These are phyloP conservation scores for Fusarium citri DNA, from an alignment of 2,329 filamentous ascomycete genomes.

Conservation along the genomic window DNA sequence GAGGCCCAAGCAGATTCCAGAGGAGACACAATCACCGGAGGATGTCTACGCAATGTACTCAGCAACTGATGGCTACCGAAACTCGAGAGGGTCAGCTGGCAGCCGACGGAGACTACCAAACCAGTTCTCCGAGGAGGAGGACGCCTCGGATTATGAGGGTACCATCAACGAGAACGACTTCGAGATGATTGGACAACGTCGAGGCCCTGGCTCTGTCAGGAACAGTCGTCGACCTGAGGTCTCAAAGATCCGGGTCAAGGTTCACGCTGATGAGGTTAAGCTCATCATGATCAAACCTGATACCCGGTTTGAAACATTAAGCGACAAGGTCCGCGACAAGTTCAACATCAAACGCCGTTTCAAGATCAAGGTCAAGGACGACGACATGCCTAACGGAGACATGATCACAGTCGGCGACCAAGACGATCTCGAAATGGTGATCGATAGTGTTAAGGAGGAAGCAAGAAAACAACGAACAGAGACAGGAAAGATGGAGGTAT, in stretches of 20 bases:
- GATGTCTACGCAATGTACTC: constrained; percentile 76
- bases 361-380: constrained; percentile 89
- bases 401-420: constrained; percentile 98
- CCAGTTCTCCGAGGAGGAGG: constrained; percentile 83
- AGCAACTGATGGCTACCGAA: constrained; percentile 54
- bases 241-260: constrained; percentile 88
- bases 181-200: constrained; percentile 75
- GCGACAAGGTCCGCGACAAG: constrained; percentile 84
- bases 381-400: constrained; percentile 79
- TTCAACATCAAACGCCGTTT: constrained; percentile 82
- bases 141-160: constrained; percentile 74
- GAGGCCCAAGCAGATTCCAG: constrained; percentile 51
- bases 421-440: constrained; percentile 91
- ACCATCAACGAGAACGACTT: constrained; percentile 82
- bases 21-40: constrained; percentile 71
- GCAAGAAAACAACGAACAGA: constrained; percentile 81
- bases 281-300: constrained; percentile 87
- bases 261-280: constrained; percentile 89
- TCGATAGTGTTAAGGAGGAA: constrained; percentile 74
- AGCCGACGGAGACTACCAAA: constrained; percentile 59
- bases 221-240: constrained; percentile 73
- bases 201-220: constrained; percentile 60
- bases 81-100: constrained; percentile 43
- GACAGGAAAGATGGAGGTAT: constrained; percentile 94
- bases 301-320: constrained; percentile 81